Evolutionary conservation across 352 stramenopile genomes (phyloP).

Genomic region (Pythium aristosporum): DNA sequence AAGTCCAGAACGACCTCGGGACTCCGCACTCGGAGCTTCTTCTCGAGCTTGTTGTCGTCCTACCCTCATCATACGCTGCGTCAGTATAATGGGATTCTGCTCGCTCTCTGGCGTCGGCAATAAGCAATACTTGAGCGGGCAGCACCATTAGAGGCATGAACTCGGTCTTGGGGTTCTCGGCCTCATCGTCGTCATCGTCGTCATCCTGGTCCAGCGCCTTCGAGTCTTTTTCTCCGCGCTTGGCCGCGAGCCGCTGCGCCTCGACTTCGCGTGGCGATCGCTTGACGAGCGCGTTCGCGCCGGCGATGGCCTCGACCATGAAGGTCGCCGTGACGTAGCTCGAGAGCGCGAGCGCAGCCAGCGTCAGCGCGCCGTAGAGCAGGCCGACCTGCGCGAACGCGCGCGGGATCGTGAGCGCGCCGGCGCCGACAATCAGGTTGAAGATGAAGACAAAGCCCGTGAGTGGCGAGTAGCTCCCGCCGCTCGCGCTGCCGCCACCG

Average conservation of each 20-base stretch:
- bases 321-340: constrained; percentile 87
- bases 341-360: constrained; percentile 57
- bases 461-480: constrained; percentile 79
- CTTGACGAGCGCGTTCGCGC: constrained; percentile 74
- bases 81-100: neutral
- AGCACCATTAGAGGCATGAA: constrained; percentile 83
- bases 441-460: constrained; percentile 92
- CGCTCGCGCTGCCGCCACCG: constrained; percentile 35
- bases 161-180: constrained; percentile 47
- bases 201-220: constrained; percentile 30
- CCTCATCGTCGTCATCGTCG: constrained; percentile 13
- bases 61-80: constrained; percentile 18
- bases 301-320: constrained; percentile 83
- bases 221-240: constrained; percentile 23
- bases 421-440: constrained; percentile 87
- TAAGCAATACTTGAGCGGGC: constrained; percentile 54
- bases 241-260: constrained; percentile 19
- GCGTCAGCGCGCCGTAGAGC: constrained; percentile 64
- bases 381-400: constrained; percentile 82
- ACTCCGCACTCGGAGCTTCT: constrained; percentile 41
- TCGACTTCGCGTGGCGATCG: constrained; percentile 42
- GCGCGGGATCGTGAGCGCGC: constrained; percentile 84
- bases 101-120: too few relatives aligned
- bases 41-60: constrained; percentile 57
- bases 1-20: constrained; percentile 46